A percentile compares a stretch with the other conserved stretches of the same genome.
These are phyloP conservation scores for Coniella lustricola DNA, from an alignment of 2,329 filamentous ascomycete species.

Conservation along the genomic window DNA sequence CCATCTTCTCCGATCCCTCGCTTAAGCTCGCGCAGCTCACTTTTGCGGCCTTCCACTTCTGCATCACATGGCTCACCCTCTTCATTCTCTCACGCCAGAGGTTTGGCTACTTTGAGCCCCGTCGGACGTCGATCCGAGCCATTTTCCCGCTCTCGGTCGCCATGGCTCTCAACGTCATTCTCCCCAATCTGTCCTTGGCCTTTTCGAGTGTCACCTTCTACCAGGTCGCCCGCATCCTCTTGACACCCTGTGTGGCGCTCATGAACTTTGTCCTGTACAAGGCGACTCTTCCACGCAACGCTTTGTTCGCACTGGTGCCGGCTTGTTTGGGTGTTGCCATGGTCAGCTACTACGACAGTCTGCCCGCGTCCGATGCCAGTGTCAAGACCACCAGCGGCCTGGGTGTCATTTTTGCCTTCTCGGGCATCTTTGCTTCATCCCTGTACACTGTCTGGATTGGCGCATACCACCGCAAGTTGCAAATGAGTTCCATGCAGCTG, in stretches of 20 bases:
- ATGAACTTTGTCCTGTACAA: constrained; percentile 59
- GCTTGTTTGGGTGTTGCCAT: constrained; percentile 59
- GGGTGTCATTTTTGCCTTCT: constrained; percentile 58
- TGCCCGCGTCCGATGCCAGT: constrained; percentile 37
- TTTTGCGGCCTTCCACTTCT: constrained; percentile 64
- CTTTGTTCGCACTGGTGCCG: constrained; percentile 49
- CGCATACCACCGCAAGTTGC: constrained; percentile 56
- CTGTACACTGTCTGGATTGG: constrained; percentile 65
- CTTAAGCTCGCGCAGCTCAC: constrained; percentile 56
- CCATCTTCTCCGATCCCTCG: constrained; percentile 57
- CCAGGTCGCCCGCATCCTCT: constrained; percentile 59
- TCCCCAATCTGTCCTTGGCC: constrained; percentile 61
- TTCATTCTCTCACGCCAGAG: constrained; percentile 51
- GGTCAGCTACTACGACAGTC: constrained; percentile 63
- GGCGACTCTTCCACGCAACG: constrained; percentile 46
- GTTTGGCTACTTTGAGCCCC: constrained; percentile 52
- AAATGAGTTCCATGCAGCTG: constrained; percentile 62
- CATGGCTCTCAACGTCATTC: constrained; percentile 63
- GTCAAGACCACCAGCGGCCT: constrained; percentile 49
- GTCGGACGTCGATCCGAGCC: constrained; percentile 45
- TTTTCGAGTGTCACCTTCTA: constrained; percentile 65
- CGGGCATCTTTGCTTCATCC: constrained; percentile 57
- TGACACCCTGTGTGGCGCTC: constrained; percentile 57
- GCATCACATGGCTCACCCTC: constrained; percentile 58
- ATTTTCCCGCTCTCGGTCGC: constrained; percentile 58